Evolutionary conservation across 495 filamentous ascomycete species (phyloP), one percentile per base, ranked within the genome.

Genomic region (Podospora fimiseda): DNA sequence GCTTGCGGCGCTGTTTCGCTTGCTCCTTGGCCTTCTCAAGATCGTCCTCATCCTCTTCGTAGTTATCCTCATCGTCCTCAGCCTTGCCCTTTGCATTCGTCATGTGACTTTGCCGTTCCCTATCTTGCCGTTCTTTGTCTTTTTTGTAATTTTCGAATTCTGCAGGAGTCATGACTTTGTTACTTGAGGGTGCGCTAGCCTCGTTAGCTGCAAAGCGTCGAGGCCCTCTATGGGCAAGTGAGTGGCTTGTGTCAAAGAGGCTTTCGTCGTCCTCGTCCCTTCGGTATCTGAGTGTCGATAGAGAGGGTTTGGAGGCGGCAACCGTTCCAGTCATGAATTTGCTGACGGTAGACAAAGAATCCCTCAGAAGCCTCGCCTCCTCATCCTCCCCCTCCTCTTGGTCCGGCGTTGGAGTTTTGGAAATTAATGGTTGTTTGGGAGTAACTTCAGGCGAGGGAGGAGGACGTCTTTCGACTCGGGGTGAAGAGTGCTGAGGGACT

Each of bases 91-190:
- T 58, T 51, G 37, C 44, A 30, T 22, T 61, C 49, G 44, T 43
- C 46, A 48, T 67, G 54, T 45, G 72, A 63, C 55, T 48, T 62
- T 69, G 55, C 46, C 84, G 75, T 60, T 90, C 88, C 62, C 88
- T 86, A 53, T 93, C 85, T 61, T 85, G 60, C 48, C 83, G 75
- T 62, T 90, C 88, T 62, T 90, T 87, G 57, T 94, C 85, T 59
- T 84, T 81, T 49, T 84, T 80, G 63, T 92, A 92, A 59, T 77
- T 80, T 66, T 95, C 89, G 55, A 92, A 94, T 64, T 95, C 87
- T 20, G 84, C 87, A 14, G 85, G 86, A 1, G 89, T 94, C 89
- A 95, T 94, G 38, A 93, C 81, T 63, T 90, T 93, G 64, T 83
- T 85, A 16, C 54, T 63, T 27, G 69, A 73, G 20, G 46, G 53